These are phyloP conservation scores for Phytophthora pluvialis DNA, from an alignment of 352 stramenopile species.

Conservation along the genomic window DNA sequence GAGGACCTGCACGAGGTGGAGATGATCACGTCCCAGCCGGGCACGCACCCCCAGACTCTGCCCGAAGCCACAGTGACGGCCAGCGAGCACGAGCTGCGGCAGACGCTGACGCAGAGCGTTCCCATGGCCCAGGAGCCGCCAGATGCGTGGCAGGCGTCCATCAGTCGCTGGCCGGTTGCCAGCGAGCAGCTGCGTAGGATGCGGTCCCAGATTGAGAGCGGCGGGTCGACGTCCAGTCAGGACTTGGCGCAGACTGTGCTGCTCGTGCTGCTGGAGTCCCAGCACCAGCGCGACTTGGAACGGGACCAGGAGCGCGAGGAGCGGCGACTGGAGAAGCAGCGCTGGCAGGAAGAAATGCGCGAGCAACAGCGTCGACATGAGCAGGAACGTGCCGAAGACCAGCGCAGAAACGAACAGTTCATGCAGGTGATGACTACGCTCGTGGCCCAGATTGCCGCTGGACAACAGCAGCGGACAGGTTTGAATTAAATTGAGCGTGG, in stretches of 20 bases:
- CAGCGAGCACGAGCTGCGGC: constrained; percentile 34
- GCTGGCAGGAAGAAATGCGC: constrained; percentile 37
- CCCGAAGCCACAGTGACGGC: constrained; percentile 22
- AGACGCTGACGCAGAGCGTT: constrained; percentile 28
- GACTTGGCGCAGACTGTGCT: constrained; percentile 42
- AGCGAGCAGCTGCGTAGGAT: constrained; percentile 30
- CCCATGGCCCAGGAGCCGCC: constrained; percentile 21
- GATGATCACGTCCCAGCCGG: constrained; percentile 25
- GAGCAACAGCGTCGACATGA: constrained; percentile 36
- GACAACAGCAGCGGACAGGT: constrained; percentile 30
- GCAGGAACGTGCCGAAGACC: constrained; percentile 37
- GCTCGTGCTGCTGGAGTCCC: constrained; percentile 37
- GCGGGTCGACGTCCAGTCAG: constrained; percentile 25
- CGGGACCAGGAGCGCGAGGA: constrained; percentile 39
- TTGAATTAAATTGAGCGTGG: constrained; percentile 36
- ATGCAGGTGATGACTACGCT: constrained; percentile 45
- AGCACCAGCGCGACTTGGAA: constrained; percentile 42
- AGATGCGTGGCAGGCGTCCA: constrained; percentile 37
- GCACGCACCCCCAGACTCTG: constrained; percentile 11
- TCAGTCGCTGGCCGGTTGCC: constrained; percentile 33
- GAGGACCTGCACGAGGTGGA: constrained; percentile 31
- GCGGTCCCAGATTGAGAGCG: constrained; percentile 29
- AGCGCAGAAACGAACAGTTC: constrained; percentile 40
- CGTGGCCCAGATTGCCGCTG: constrained; percentile 34
- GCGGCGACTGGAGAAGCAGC: constrained; percentile 31